Conservation (phyloP, 1,284 basidiomycete species). For the Trametes versicolor region DNA sequence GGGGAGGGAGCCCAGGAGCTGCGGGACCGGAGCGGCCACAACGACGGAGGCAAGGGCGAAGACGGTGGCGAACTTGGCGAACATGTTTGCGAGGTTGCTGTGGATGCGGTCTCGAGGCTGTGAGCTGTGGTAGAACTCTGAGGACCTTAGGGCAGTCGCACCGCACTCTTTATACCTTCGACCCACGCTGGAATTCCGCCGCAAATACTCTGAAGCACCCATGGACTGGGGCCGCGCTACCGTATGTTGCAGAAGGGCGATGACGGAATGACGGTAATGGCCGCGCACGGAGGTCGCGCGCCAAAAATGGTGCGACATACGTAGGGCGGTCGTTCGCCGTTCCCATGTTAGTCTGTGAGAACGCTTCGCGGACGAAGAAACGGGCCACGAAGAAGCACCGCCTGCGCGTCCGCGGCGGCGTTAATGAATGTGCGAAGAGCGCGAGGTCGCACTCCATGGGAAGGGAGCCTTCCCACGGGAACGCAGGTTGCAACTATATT, state of each 20-base stretch:
- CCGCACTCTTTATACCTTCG: conserved; percentile 15
- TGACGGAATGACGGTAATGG: conserved; percentile 5
- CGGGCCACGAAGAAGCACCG: conserved; percentile 10
- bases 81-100: conserved; percentile 22
- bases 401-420: conserved; percentile 3
- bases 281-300: conserved; percentile 7
- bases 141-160: conserved; percentile 1
- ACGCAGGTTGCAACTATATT: conserved; percentile 6
- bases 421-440: conserved; percentile 18
- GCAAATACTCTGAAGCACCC: not conserved
- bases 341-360: conserved; percentile 22
- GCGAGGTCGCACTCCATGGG: conserved; percentile 19
- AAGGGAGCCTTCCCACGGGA: conserved; percentile 10
- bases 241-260: conserved; percentile 1
- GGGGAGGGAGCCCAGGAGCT: conserved; percentile 9
- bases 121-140: conserved; percentile 18
- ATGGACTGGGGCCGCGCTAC: not conserved
- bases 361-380: conserved; percentile 14
- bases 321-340: conserved; percentile 17
- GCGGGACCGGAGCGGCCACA: conserved; percentile 27
- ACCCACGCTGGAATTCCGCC: not conserved
- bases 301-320: conserved; percentile 18
- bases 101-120: conserved; percentile 9
- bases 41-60: conserved; percentile 27
- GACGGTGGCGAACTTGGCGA: conserved; percentile 27